Evolutionary conservation across 495 filamentous ascomycete genomes (phyloP).

Genomic region (Xeromyces bisporus): DNA sequence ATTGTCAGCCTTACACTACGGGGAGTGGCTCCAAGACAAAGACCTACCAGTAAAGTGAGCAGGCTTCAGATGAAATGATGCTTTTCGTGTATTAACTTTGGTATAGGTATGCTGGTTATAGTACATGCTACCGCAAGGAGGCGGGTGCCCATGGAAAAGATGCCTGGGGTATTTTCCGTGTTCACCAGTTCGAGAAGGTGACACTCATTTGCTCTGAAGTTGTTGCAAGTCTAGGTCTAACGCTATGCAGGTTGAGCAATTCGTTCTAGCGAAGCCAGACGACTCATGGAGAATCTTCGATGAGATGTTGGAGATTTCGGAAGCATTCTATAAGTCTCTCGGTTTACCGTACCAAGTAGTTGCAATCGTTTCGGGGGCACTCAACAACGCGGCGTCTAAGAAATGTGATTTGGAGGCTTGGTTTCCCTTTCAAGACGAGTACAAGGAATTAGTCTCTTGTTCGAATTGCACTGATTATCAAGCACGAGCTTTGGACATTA

Average conservation of each 20-base stretch:
- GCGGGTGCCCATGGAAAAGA: slow-evolving; percentile 85
- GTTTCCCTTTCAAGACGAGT: slow-evolving; percentile 93
- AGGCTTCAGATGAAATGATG: background rate
- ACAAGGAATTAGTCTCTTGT: slow-evolving; percentile 93
- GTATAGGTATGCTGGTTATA: slow-evolving; percentile 68
- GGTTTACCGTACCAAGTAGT: slow-evolving; percentile 79
- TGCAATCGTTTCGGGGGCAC: slow-evolving; percentile 81
- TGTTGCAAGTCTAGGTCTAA: slow-evolving; percentile 2
- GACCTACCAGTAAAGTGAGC: slow-evolving; percentile 70
- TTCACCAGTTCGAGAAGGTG: slow-evolving; percentile 96
- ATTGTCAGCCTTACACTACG: slow-evolving; percentile 75
- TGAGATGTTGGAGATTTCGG: slow-evolving; percentile 72
- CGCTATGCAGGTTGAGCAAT: slow-evolving; percentile 59
- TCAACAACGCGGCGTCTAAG: slow-evolving; percentile 87
- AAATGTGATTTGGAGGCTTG: slow-evolving; percentile 95
- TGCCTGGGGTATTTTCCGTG: slow-evolving; percentile 95
- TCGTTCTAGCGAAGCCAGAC: slow-evolving; percentile 84
- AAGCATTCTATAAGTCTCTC: slow-evolving; percentile 88
- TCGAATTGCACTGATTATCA: slow-evolving; percentile 96
- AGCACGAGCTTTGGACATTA: slow-evolving; percentile 70
- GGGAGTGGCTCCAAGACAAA: slow-evolving; percentile 77
- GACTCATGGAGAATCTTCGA: slow-evolving; percentile 90
- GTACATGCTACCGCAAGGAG: slow-evolving; percentile 89
- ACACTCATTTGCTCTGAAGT: slow-evolving; percentile 2
- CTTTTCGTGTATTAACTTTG: slow-evolving; percentile 2